Evolutionary conservation across 2,329 filamentous ascomycete species (phyloP), one percentile per base, ranked within the genome.

Genomic region (Pseudohalonectria lignicola): DNA sequence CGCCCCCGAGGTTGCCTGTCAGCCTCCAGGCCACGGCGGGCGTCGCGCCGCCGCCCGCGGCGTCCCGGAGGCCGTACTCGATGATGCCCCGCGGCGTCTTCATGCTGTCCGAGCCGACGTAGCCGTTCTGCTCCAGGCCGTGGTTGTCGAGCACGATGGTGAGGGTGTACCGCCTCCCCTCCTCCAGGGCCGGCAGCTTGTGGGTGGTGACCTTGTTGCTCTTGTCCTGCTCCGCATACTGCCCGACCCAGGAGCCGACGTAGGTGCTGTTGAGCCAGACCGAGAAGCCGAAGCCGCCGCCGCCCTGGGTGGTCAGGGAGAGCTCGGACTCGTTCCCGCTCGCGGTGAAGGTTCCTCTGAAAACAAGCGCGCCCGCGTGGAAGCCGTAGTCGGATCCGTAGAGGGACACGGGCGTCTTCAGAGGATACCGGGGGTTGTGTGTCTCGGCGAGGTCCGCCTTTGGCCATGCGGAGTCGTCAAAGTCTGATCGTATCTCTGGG

Each of bases 351-450:
- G 73, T 67, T 4, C 79, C 81, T 7, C 80, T 68, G 62, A 73
- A 85, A 34, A 86, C 49, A 0, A 84, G 63, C 4, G 67, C 69
- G 16, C 81, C 79, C 1, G 74, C 70, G 52, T 82, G 67, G 59
- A 74, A 86, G 18, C 81, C 80, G 50, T 86, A 86, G 56, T 86
- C 81, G 32, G 69, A 71, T 2, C 68, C 66, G 50, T 80, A 83
- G 1, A 86, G 66, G 2, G 70, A 73, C 0, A 68, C 73, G 0
- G 80, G 78, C 0, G 80, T 84, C 5, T 74, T 57, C 3, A 66
- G 53, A 8, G 60, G 51, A 29, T 62, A 57, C 4, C 66, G 69
- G 0, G 71, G 74, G 53, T 86, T 86, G 51, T 73, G 73, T 2
- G 76, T 78, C 3, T 64, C 65, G 2, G 60, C 63, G 5, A 74